A percentile compares a stretch with the other conserved stretches of the same genome.
Evolutionary conservation across 805 yeast genomes (phyloP).

Genomic region (Metschnikowia amazonensis): DNA sequence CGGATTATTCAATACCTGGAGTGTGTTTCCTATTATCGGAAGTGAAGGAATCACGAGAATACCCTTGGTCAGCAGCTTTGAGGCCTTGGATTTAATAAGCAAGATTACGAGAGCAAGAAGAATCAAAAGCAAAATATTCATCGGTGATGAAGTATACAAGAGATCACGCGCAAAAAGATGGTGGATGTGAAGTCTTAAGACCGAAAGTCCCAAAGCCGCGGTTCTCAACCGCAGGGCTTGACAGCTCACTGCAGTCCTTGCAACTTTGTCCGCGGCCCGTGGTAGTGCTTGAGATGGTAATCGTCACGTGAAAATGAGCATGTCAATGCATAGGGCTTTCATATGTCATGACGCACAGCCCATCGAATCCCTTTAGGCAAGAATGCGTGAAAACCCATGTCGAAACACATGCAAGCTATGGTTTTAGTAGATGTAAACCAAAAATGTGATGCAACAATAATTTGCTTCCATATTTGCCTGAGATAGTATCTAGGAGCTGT

Average conservation of each 20-base stretch:
- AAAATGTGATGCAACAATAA: too few relatives aligned
- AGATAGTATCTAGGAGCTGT: too few relatives aligned
- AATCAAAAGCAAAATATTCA: background rate
- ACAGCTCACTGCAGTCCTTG: background rate
- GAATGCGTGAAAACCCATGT: background rate
- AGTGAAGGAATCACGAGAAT: constrained; percentile 42
- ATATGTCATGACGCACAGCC: background rate
- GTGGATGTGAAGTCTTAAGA: background rate
- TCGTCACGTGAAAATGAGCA: background rate
- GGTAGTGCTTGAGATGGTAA: background rate
- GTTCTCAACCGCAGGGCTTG: background rate
- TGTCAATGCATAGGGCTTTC: background rate
- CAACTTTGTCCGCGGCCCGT: background rate
- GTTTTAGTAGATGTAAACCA: too few relatives aligned
- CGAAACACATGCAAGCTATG: too few relatives aligned
- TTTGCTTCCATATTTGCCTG: too few relatives aligned
- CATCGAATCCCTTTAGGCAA: background rate
- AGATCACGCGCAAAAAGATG: background rate
- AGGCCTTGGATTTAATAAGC: background rate
- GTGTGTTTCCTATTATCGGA: constrained; percentile 52
- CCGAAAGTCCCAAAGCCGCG: background rate
- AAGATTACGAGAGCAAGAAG: constrained; percentile 1
- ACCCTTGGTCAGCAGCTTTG: constrained; percentile 24
- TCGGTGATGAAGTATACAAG: background rate
- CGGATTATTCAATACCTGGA: constrained; percentile 46